Base-by-base conservation (phyloP, 2,329 filamentous ascomycete genomes). In the Microcera coccophila region DNA sequence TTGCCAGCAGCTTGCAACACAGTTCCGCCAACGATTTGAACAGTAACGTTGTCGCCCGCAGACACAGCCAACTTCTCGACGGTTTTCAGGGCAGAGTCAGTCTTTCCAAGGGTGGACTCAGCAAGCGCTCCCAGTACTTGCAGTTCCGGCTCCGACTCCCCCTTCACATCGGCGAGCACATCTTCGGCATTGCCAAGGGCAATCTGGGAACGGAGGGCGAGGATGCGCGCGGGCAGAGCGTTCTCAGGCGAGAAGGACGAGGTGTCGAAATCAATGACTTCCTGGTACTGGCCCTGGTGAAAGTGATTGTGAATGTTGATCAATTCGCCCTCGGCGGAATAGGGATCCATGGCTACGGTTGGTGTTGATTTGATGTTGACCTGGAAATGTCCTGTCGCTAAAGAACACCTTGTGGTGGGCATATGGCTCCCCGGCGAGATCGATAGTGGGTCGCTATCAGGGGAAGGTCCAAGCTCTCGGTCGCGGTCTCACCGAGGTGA, bases 201-300 rank as follows among this genome's bases (percentile, higher is more conserved):
- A 59, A 95, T 81, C 62, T 84, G 85, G 33, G 91, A 83, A 63
- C 93, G 87, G 50, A 91, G 81, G 63, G 85, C 76, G 42, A 97
- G 80, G 34, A 95, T 72, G 45, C 83, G 83, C 31, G 87, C 86
- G 32, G 88, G 81, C 12, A 90, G 75, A 36, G 76, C 75, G 70
- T 96, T 96, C 59, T 85, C 81, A 50, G 82, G 56, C 34, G 87
- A 93, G 61, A 97, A 85, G 46, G 82, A 75, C 5, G 85, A 82
- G 33, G 82, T 85, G 67, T 94, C 85, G 70, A 90, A 95, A 71
- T 93, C 85, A 67, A 94, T 68, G 51, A 94, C 90, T 62, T 84
- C 76, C 62, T 87, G 79, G 76, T 88, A 95, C 74, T 95, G 90
- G 62, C 87, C 90, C 66, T 84, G 80, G 66, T 84, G 77, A 70